Conservation (phyloP, 805 yeast species). For the Yamadazyma endophytica region DNA sequence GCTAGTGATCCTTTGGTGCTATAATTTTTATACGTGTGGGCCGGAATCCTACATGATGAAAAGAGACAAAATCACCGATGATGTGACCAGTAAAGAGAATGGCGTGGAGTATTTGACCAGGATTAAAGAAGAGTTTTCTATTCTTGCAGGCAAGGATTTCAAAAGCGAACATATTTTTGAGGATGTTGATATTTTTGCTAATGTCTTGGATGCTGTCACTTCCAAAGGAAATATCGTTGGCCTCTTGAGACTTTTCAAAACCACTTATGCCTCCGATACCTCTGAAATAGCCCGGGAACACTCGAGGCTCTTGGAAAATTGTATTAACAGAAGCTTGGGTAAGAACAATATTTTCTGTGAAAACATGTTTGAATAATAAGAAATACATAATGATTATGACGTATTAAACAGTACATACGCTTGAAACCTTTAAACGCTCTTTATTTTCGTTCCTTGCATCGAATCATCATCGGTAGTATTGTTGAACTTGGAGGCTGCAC, state of each 20-base stretch:
- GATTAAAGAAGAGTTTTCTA: slow-evolving; percentile 6
- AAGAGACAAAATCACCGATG: slow-evolving; percentile 2
- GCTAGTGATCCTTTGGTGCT: slow-evolving; percentile 13
- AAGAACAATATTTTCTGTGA: slow-evolving; percentile 4
- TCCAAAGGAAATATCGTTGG: slow-evolving; percentile 10
- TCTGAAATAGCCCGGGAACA: slow-evolving; percentile 13
- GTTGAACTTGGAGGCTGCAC: no score
- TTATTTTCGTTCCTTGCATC: no score
- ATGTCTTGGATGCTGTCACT: slow-evolving; percentile 6
- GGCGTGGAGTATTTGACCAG: slow-evolving; percentile 8
- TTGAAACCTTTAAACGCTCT: no score
- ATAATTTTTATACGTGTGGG: slow-evolving; percentile 8
- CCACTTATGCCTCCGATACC: slow-evolving; percentile 5
- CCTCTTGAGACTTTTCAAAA: slow-evolving; percentile 8
- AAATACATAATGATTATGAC: no score
- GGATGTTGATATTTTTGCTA: slow-evolving; percentile 8
- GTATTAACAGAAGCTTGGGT: slow-evolving; percentile 11
- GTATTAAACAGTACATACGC: no score
- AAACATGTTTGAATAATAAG: slow-evolving; percentile 12
- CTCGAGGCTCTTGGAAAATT: slow-evolving; percentile 10
- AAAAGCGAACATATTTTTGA: slow-evolving; percentile 5
- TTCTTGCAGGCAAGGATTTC: slow-evolving; percentile 9
- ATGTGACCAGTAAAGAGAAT: slow-evolving; percentile 8
- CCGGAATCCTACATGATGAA: slow-evolving; percentile 7
- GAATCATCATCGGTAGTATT: no score